Evolutionary conservation across 148 eudicot genomes (phyloP).

Genomic region (Rhododendron henanense): DNA sequence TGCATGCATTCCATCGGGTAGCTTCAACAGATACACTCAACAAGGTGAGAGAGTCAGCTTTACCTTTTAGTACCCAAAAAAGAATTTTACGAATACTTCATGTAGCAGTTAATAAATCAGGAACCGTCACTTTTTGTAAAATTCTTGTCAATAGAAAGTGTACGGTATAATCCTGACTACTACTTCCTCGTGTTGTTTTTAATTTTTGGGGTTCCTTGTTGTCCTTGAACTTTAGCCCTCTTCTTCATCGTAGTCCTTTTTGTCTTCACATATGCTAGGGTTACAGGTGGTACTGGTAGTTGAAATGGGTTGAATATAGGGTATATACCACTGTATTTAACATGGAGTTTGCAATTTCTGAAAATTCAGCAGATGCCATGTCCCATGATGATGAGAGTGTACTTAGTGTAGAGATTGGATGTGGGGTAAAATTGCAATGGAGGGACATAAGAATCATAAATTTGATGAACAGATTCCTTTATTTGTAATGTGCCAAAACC

Average conservation of each 20-base stretch:
- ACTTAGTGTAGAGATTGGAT: neutral
- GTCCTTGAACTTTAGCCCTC: neutral
- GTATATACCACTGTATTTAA: neutral
- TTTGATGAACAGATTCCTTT: neutral
- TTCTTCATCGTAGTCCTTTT: neutral
- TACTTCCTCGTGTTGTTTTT: neutral
- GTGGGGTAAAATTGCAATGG: neutral
- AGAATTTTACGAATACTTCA: neutral
- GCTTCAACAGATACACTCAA: constrained; percentile 60
- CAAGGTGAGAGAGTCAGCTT: constrained; percentile 35
- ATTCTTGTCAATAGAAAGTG: neutral
- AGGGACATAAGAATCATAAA: neutral
- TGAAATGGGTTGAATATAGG: neutral
- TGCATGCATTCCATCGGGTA: constrained; percentile 81
- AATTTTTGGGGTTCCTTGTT: neutral
- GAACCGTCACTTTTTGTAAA: neutral
- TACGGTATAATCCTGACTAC: neutral
- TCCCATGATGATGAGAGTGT: neutral
- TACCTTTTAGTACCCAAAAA: neutral
- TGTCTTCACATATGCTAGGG: neutral
- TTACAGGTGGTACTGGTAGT: neutral
- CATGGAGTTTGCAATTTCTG: neutral
- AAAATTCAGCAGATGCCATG: neutral
- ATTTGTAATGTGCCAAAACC: neutral
- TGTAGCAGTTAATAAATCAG: neutral